phyloP scores from a whole-genome alignment of 495 filamentous ascomycete species.

The Penicillium bovifimosum region DNA sequence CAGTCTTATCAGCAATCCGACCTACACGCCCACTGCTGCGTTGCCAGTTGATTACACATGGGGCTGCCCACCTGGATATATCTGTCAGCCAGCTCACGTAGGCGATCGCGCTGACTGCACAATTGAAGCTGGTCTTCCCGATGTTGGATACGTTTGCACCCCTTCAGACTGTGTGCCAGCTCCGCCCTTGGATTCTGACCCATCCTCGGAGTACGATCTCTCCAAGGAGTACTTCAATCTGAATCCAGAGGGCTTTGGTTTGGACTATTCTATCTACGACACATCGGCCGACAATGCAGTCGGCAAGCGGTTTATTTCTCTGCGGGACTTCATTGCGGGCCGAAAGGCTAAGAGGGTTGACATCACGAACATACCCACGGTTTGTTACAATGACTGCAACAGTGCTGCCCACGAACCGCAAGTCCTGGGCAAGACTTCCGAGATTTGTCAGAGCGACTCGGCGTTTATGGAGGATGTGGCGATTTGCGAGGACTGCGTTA shows the following conservation, averaged over 20 bases:
- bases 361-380: constrained; percentile 24
- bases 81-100: constrained; percentile 43
- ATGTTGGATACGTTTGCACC: constrained; percentile 47
- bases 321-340: background rate
- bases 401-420: constrained; percentile 44
- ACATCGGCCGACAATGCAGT: background rate
- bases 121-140: constrained; percentile 50
- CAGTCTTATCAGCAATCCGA: constrained; percentile 27
- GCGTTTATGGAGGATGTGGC: constrained; percentile 32
- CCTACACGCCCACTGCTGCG: constrained; percentile 26
- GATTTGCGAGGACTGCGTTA: constrained; percentile 33
- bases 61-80: constrained; percentile 58
- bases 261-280: constrained; percentile 53
- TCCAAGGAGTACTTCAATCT: constrained; percentile 58
- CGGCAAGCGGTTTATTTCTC: constrained; percentile 2
- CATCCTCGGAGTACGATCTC: constrained; percentile 43
- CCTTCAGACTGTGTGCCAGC: constrained; percentile 49
- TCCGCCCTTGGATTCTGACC: constrained; percentile 28
- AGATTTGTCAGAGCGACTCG: constrained; percentile 40
- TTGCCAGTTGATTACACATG: constrained; percentile 38
- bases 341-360: constrained; percentile 5
- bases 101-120: constrained; percentile 41
- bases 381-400: constrained; percentile 53
- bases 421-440: constrained; percentile 36
- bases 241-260: constrained; percentile 55